Evolutionary conservation across 108 stramenopile species (phyloP).

Genomic region (Nannochloropsis salina): DNA sequence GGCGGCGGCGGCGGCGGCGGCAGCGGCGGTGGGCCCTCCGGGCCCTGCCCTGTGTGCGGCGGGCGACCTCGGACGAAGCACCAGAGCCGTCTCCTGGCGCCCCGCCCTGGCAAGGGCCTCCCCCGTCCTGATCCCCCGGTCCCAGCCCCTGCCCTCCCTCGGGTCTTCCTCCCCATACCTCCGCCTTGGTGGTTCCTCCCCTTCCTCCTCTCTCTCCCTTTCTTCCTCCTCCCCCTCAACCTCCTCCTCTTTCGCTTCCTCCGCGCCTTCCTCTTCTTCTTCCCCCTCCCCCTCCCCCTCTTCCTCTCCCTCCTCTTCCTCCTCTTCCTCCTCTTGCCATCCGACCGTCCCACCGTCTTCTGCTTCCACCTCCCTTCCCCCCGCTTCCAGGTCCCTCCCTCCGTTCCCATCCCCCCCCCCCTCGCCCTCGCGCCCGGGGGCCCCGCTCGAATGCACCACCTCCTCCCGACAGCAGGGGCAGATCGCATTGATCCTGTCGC

Average conservation of each 20-base stretch:
- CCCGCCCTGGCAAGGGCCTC: too few relatives aligned
- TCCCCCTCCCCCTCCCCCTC: background rate
- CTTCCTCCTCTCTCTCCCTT: background rate
- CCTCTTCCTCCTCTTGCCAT: background rate
- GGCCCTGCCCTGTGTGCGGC: too few relatives aligned
- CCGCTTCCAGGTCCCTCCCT: background rate
- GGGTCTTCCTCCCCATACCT: background rate
- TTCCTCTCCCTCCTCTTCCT: background rate
- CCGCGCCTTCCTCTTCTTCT: background rate
- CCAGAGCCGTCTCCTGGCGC: too few relatives aligned
- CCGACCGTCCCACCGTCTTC: too few relatives aligned
- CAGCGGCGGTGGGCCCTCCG: too few relatives aligned
- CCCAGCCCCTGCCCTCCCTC: too few relatives aligned
- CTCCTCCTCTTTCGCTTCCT: background rate
- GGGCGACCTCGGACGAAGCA: too few relatives aligned
- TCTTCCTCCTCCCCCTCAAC: background rate
- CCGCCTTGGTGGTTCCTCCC: background rate
- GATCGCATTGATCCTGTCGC: background rate
- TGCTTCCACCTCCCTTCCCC: background rate
- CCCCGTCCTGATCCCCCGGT: too few relatives aligned
- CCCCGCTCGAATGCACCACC: background rate
- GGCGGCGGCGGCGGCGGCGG: too few relatives aligned
- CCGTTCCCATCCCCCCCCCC: background rate
- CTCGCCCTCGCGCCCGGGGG: background rate
- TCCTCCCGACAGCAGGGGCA: conserved; percentile 12